Conservation (phyloP, 202 grass and related monocot species). For the Cymbopogon flexuosus region DNA sequence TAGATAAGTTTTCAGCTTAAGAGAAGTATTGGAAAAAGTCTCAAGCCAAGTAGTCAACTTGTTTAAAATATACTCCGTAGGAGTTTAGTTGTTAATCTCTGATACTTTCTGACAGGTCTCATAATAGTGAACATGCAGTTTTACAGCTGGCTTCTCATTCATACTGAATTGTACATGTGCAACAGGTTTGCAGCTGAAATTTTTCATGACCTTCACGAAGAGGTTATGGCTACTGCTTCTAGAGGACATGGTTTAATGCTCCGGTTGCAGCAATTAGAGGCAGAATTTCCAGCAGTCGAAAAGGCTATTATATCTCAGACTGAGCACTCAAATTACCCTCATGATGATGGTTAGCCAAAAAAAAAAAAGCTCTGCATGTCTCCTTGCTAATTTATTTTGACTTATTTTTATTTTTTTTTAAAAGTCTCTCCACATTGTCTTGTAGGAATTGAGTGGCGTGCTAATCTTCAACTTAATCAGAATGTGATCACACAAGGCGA, state of each 20-base stretch:
- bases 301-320: slow-evolving; percentile 64
- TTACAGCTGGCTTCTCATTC: slow-evolving; percentile 4
- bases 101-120: slow-evolving; percentile 4
- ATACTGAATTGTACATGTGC: neutral
- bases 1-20: neutral
- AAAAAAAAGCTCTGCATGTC: neutral
- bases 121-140: neutral
- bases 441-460: slow-evolving; percentile 67
- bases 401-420: slow-evolving; percentile 20
- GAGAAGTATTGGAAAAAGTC: neutral
- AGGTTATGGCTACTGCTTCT: slow-evolving; percentile 73
- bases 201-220: slow-evolving; percentile 94
- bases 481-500: slow-evolving; percentile 92
- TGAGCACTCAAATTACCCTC: slow-evolving; percentile 52
- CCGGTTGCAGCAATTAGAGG: slow-evolving; percentile 84
- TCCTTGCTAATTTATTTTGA: slow-evolving; percentile 25
- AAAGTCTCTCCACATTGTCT: slow-evolving; percentile 1
- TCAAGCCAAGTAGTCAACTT: neutral
- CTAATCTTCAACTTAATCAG: slow-evolving; percentile 77
- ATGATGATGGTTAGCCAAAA: slow-evolving; percentile 63
- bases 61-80: slow-evolving; percentile 4
- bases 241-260: slow-evolving; percentile 86
- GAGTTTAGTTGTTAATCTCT: neutral
- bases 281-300: slow-evolving; percentile 78
- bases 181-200: slow-evolving; percentile 94